Base-by-base conservation (phyloP, 176 grass and related monocot genomes). In the Oryza meridionalis region DNA sequence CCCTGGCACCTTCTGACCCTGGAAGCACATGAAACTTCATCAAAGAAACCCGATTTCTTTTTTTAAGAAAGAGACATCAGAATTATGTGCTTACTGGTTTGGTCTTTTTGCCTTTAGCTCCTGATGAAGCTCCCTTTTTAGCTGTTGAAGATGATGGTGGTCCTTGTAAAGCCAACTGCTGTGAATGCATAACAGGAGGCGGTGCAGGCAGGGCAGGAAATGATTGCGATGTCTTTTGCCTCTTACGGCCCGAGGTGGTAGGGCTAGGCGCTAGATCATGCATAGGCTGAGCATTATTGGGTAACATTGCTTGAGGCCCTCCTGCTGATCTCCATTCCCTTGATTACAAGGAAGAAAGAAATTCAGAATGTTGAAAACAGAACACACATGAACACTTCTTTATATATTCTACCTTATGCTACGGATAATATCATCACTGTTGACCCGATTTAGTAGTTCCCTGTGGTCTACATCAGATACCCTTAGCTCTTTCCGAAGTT, bases 401-500 rank as follows among this genome's bases (percentile, higher is more conserved):
- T 82, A 67, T 85, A 72, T 73, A 65, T 65, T n/a, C 72, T 77
- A 98, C 96, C 96, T 95, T 84, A 99, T 92, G 87, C 89, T 93
- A 29, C 87, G 29, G 72, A 99, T 96, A 82, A 96, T 96, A 86
- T 94, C 88, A 89, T 99, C 93, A 46, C 77, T 86, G 55, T 99
- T 92, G 3, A 96, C 93, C 72, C 89, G 91, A 67, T 87, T 93
- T 69, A 99, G 79, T n/a, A 99, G 84, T 76, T 96, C 93, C 79
- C 93, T 88, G 62, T 99, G 96, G 47, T 93, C 96, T 78, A 96
- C 85, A 67, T 96, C 91, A 22, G 96, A 92, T 73, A 99, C 96
- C 86, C 96, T 90, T 73, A 99, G 83, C 83, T 99, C 96, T 77
- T 99, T 99, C 76, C 96, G 93, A 42, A 99, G 85, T 81, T 96